These are phyloP conservation scores for Globisporangium cystogenes DNA, from an alignment of 352 stramenopile species.

Conservation along the genomic window DNA sequence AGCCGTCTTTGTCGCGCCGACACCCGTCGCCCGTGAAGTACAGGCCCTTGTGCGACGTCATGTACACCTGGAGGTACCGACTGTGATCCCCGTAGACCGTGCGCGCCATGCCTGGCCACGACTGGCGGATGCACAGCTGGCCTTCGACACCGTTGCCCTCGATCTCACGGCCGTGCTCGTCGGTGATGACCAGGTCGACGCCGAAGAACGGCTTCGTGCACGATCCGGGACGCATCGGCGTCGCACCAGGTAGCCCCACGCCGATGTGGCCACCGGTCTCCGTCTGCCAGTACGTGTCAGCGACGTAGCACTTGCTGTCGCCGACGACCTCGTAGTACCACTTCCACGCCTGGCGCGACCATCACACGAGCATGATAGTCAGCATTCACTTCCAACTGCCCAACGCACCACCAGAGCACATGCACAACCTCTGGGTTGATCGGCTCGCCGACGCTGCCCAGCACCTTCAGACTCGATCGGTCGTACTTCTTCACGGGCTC, in stretches of 20 bases:
- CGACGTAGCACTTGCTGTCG: conserved; percentile 87
- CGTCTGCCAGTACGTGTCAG: conserved; percentile 98
- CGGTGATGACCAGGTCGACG: conserved; percentile 88
- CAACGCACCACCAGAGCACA: neutral
- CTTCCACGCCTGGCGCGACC: conserved; percentile 65
- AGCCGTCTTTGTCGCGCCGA: conserved; percentile 91
- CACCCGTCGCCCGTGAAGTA: conserved; percentile 96
- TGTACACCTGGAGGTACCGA: conserved; percentile 96
- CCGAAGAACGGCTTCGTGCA: conserved; percentile 96
- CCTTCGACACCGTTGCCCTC: conserved; percentile 86
- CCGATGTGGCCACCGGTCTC: conserved; percentile 96
- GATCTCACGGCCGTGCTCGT: conserved; percentile 86
- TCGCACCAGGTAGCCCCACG: conserved; percentile 91
- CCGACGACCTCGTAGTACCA: conserved; percentile 97
- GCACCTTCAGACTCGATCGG: conserved; percentile 89
- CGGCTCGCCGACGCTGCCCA: conserved; percentile 97
- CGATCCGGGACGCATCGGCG: conserved; percentile 88
- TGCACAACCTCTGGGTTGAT: conserved; percentile 97
- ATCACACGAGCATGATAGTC: neutral
- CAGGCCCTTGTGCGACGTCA: conserved; percentile 94
- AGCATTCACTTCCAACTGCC: neutral
- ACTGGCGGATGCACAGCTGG: conserved; percentile 93
- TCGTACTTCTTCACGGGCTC: conserved; percentile 94
- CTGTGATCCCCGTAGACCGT: conserved; percentile 94
- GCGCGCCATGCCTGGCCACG: conserved; percentile 96